phyloP scores from a whole-genome alignment of 441 rosid species.

The Daphne laureola region DNA sequence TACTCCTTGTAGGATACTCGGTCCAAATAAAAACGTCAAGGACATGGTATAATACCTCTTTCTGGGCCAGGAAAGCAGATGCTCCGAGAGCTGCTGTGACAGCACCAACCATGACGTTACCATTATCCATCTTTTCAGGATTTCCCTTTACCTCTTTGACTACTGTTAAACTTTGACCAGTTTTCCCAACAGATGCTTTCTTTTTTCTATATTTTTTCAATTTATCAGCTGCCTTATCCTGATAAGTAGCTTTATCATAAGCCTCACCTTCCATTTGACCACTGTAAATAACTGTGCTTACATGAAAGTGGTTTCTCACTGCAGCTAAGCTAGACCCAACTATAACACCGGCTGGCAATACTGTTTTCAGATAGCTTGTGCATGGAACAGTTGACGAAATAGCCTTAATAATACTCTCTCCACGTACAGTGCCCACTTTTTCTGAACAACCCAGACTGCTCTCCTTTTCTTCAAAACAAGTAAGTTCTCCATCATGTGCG shows the following conservation, averaged over 20 bases:
- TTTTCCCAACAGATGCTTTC: constrained; percentile 14
- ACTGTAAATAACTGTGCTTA: constrained; percentile 32
- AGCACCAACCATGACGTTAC: constrained; percentile 74
- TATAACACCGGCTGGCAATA: constrained; percentile 81
- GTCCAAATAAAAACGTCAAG: not conserved
- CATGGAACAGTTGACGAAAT: constrained; percentile 67
- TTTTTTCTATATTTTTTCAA: constrained; percentile 21
- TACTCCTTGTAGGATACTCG: not conserved
- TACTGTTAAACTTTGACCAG: constrained; percentile 19
- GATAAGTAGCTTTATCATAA: constrained; percentile 10
- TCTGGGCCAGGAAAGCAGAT: constrained; percentile 67
- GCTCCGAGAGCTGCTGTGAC: constrained; percentile 93
- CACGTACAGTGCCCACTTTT: constrained; percentile 56
- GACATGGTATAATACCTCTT: constrained; percentile 44
- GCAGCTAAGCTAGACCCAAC: constrained; percentile 93
- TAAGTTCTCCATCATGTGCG: constrained; percentile 26
- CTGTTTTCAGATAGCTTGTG: constrained; percentile 59
- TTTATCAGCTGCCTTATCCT: constrained; percentile 16
- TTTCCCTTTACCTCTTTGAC: constrained; percentile 28
- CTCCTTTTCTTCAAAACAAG: constrained; percentile 29
- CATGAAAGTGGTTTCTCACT: constrained; percentile 61
- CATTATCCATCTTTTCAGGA: constrained; percentile 29
- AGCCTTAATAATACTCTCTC: constrained; percentile 50
- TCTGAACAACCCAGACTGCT: constrained; percentile 19
- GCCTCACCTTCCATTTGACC: constrained; percentile 23